Conservation (phyloP, 2,329 filamentous ascomycete species). For the Trichoderma oligosporum region DNA sequence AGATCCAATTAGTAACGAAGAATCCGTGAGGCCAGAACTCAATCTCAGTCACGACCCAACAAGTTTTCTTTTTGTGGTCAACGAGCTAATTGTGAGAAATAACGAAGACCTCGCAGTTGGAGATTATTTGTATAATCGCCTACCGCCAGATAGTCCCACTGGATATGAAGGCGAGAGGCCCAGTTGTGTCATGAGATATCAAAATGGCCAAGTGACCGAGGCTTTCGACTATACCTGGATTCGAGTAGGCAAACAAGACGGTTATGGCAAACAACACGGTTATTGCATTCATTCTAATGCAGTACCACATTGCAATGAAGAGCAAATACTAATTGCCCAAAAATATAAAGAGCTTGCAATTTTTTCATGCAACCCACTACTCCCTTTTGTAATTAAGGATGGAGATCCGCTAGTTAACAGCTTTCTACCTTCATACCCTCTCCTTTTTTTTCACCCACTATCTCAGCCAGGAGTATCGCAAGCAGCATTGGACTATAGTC, state of each 20-base stretch:
- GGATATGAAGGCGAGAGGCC: constrained; percentile 29
- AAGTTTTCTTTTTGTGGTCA: constrained; percentile 40
- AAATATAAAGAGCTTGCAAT: constrained; percentile 30
- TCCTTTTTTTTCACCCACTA: constrained; percentile 9
- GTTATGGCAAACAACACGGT: background rate
- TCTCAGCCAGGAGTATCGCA: constrained; percentile 29
- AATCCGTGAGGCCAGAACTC: too few relatives aligned
- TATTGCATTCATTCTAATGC: background rate
- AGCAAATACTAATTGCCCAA: too few relatives aligned
- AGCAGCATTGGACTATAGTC: constrained; percentile 25
- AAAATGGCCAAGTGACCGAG: constrained; percentile 29
- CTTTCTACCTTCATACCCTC: background rate
- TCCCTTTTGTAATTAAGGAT: constrained; percentile 34
- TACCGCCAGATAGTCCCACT: constrained; percentile 29
- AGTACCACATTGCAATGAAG: background rate
- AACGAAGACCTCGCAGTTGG: constrained; percentile 18
- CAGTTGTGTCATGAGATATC: constrained; percentile 38
- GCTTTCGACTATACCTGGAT: constrained; percentile 26
- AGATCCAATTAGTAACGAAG: too few relatives aligned
- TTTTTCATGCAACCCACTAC: constrained; percentile 37
- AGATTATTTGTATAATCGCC: constrained; percentile 29
- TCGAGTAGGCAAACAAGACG: background rate
- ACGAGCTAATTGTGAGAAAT: constrained; percentile 28
- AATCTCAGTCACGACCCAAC: constrained; percentile 2
- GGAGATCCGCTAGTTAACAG: constrained; percentile 2